Conservation (phyloP, 768 basidiomycete species). For the Suillus plorans region DNA sequence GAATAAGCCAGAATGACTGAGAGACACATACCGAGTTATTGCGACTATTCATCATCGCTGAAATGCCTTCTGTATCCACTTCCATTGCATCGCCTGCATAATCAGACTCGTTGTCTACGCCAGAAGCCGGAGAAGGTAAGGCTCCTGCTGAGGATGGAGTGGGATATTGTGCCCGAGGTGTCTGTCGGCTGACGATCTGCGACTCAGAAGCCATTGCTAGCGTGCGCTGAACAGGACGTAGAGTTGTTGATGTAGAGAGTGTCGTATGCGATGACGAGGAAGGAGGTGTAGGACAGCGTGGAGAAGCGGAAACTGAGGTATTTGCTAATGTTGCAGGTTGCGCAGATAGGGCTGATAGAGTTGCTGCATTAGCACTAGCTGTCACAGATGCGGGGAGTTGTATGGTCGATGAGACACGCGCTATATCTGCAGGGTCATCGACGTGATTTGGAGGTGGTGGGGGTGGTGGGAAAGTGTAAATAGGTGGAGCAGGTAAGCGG, state of each 20-base stretch:
- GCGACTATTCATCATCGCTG: background rate
- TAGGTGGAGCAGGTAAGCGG: background rate
- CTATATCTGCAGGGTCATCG: background rate
- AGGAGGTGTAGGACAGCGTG: background rate
- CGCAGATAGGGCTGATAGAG: background rate
- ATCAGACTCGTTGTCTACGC: background rate
- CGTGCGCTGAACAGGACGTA: background rate
- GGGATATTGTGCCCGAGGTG: background rate
- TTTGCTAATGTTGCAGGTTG: background rate
- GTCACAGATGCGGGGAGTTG: background rate
- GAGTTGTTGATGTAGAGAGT: background rate
- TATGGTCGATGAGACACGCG: background rate
- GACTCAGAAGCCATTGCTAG: background rate
- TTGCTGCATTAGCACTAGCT: background rate
- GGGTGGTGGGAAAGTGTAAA: conserved; percentile 1
- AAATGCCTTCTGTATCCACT: background rate
- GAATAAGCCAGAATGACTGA: background rate
- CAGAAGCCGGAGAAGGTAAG: background rate
- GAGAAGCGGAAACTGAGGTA: background rate
- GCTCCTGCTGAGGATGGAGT: background rate
- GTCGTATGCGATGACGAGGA: background rate
- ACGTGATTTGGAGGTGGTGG: background rate
- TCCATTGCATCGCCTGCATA: background rate
- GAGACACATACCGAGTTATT: background rate
- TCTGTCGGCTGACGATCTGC: background rate